These are phyloP conservation scores for Albophoma yamanashiensis DNA, from an alignment of 2,329 filamentous ascomycete species.

Conservation along the genomic window DNA sequence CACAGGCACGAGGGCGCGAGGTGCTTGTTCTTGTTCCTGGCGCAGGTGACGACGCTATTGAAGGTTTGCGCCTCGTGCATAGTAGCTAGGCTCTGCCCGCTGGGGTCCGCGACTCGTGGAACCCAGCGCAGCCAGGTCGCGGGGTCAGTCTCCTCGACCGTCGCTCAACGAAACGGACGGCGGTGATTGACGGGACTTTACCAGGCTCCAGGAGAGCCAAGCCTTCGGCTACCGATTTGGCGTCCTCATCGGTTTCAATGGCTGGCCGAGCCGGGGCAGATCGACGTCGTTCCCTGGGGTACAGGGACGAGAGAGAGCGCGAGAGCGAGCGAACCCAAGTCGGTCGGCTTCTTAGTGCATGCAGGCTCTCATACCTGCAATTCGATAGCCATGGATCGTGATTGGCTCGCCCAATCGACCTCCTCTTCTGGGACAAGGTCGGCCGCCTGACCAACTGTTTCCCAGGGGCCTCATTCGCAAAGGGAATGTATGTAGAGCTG, in stretches of 20 bases:
- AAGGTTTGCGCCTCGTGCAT: neutral
- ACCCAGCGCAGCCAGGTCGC: neutral
- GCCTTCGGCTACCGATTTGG: neutral
- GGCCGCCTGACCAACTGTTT: neutral
- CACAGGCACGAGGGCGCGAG: neutral
- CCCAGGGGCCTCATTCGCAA: neutral
- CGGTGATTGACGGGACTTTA: neutral
- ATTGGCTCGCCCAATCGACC: conserved; percentile 3
- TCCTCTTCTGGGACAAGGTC: conserved; percentile 8
- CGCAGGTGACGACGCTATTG: neutral
- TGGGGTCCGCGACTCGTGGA: neutral
- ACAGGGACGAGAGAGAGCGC: neutral
- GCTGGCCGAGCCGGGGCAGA: neutral
- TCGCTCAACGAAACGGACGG: neutral
- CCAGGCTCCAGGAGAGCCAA: neutral
- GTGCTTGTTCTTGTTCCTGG: neutral
- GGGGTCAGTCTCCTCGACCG: neutral
- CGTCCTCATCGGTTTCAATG: neutral
- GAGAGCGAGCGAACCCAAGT: neutral
- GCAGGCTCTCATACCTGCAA: conserved; percentile 1
- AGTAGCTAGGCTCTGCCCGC: neutral
- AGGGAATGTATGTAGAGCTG: neutral
- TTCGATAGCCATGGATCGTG: conserved; percentile 7
- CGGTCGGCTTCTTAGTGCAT: too few species aligned
- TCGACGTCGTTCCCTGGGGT: neutral